Conservation (phyloP, 164 flowering plant species). For the Vitis vinifera region ASM3070453v1 NC_081811.1:27780001-27780500, state of each 20-base stretch:
- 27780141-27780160: background rate
- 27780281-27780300: slow-evolving; percentile 44
- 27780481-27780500: background rate
- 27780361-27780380: slow-evolving; percentile 44
- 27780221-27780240: slow-evolving; percentile 67
- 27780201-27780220: slow-evolving; percentile 80
- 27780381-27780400: slow-evolving; percentile 57
- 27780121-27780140: background rate
- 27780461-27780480: background rate
- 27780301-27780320: slow-evolving; percentile 46
- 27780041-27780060: slow-evolving; percentile 68
- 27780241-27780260: slow-evolving; percentile 52
- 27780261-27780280: slow-evolving; percentile 41
- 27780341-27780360: slow-evolving; percentile 40
- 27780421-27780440: background rate
- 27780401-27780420: slow-evolving; percentile 65
- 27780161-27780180: slow-evolving; percentile 23
- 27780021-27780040: slow-evolving; percentile 54
- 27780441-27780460: background rate
- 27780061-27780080: slow-evolving; percentile 59
- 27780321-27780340: slow-evolving; percentile 54
- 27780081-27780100: slow-evolving; percentile 9
- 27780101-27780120: background rate
- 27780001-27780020: slow-evolving; percentile 57
- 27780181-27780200: slow-evolving; percentile 58